A percentile compares a stretch with the other conserved stretches of the same genome.
Conservation (phyloP, 371 early-diverging fungal species). For the Choanephora cucurbitarum region DNA sequence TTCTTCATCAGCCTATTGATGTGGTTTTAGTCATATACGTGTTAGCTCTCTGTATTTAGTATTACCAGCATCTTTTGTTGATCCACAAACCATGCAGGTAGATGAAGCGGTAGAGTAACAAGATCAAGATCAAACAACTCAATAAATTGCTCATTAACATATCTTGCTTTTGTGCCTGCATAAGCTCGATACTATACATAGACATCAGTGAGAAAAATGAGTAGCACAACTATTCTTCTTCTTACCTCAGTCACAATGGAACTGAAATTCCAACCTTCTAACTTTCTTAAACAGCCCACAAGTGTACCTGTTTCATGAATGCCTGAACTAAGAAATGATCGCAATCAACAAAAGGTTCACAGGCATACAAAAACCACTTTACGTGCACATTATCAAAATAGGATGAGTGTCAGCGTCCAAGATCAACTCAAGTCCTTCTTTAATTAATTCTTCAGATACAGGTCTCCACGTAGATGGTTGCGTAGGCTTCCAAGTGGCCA, state of each 20-base stretch:
- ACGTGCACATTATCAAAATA: conserved; percentile 89
- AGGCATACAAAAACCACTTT: too few relatives aligned
- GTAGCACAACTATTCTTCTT: conserved; percentile 55
- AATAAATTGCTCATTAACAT: conserved; percentile 91
- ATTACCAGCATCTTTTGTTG: conserved; percentile 48
- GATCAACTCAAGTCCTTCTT: conserved; percentile 86
- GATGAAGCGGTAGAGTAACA: conserved; percentile 73
- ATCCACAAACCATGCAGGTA: conserved; percentile 81
- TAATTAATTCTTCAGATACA: conserved; percentile 91
- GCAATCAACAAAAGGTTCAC: background rate
- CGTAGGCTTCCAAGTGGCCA: conserved; percentile 57
- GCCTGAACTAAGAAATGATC: conserved; percentile 58
- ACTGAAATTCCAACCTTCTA: conserved; percentile 96
- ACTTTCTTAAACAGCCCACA: conserved; percentile 90
- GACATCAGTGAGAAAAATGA: background rate
- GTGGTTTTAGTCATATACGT: background rate
- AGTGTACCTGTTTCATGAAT: conserved; percentile 79
- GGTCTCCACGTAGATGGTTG: conserved; percentile 82
- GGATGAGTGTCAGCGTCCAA: conserved; percentile 81
- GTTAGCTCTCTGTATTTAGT: background rate
- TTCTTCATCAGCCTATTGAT: conserved; percentile 24
- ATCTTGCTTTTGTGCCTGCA: conserved; percentile 85
- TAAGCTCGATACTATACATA: conserved; percentile 81
- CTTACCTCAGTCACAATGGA: conserved; percentile 90
- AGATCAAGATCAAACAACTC: conserved; percentile 94